phyloP scores from a whole-genome alignment of 352 stramenopile species.

The Blastocystis sp. region DNA sequence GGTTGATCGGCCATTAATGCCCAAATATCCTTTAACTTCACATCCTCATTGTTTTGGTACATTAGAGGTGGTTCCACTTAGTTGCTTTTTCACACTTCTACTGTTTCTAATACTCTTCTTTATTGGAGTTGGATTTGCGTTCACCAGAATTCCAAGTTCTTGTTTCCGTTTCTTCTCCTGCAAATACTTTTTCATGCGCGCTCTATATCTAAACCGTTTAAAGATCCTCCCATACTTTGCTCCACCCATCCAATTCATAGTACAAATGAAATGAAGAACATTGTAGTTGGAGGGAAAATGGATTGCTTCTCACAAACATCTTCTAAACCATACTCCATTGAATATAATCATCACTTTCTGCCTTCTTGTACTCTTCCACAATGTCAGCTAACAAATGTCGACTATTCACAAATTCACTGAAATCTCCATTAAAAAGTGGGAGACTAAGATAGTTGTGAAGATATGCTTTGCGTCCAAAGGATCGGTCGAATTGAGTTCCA shows the following conservation, averaged over 20 bases:
- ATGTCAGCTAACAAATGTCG: slow-evolving; percentile 15
- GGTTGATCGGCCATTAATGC: background rate
- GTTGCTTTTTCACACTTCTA: too few relatives aligned
- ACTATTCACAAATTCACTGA: slow-evolving; percentile 61
- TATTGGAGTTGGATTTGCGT: background rate
- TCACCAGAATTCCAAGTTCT: background rate
- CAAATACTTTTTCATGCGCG: slow-evolving; percentile 52
- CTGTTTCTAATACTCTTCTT: too few relatives aligned
- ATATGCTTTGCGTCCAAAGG: slow-evolving; percentile 95
- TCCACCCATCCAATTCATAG: slow-evolving; percentile 64
- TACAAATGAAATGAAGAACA: background rate
- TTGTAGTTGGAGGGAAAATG: background rate
- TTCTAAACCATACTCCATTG: slow-evolving; percentile 12
- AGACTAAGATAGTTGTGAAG: slow-evolving; percentile 97
- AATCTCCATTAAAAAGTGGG: slow-evolving; percentile 84
- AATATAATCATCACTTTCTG: slow-evolving; percentile 42
- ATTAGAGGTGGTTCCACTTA: too few relatives aligned
- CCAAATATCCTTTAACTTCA: too few relatives aligned
- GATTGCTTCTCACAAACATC: background rate
- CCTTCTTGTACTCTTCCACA: slow-evolving; percentile 34
- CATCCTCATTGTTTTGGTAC: too few relatives aligned
- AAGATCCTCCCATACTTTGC: background rate
- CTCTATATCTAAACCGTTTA: background rate
- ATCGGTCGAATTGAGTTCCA: slow-evolving; percentile 91
- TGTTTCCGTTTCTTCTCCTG: slow-evolving; percentile 39